phyloP scores from a whole-genome alignment of 164 flowering plant species.

The Vitis cinerea region DNA sequence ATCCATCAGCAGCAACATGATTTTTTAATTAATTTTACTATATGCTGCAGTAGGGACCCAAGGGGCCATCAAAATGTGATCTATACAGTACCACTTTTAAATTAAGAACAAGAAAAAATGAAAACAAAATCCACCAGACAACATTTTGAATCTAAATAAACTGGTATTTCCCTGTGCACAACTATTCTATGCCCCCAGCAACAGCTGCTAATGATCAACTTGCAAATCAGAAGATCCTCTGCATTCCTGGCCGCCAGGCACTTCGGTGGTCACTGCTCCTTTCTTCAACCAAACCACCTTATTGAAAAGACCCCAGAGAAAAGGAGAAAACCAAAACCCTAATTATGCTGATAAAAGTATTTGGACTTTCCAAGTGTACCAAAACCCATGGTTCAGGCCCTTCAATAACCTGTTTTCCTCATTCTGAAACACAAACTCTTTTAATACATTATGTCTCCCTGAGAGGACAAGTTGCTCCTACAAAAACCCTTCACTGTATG shows the following conservation, averaged over 20 bases:
- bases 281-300: conserved; percentile 12
- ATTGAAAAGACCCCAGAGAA: conserved; percentile 4
- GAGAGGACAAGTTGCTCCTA: conserved; percentile 13
- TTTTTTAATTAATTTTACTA: neutral
- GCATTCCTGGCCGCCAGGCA: conserved; percentile 3
- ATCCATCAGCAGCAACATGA: neutral
- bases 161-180: conserved; percentile 20
- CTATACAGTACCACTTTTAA: conserved; percentile 28
- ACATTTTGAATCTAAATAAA: conserved; percentile 5
- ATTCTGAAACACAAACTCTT: conserved; percentile 18
- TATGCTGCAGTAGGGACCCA: neutral
- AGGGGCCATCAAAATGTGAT: conserved; percentile 9
- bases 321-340: neutral
- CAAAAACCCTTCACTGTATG: conserved; percentile 14
- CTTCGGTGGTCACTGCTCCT: conserved; percentile 4
- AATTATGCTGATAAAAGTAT: neutral
- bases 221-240: neutral
- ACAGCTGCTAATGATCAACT: neutral
- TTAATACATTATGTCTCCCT: conserved; percentile 11
- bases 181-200: conserved; percentile 12
- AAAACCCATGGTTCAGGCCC: conserved; percentile 7
- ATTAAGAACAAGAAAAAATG: neutral
- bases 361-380: neutral
- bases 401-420: conserved; percentile 3
- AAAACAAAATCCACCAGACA: neutral